Evolutionary conservation across 2,329 filamentous ascomycete genomes (phyloP).

Genomic region (Ambrosiella beaveri): DNA sequence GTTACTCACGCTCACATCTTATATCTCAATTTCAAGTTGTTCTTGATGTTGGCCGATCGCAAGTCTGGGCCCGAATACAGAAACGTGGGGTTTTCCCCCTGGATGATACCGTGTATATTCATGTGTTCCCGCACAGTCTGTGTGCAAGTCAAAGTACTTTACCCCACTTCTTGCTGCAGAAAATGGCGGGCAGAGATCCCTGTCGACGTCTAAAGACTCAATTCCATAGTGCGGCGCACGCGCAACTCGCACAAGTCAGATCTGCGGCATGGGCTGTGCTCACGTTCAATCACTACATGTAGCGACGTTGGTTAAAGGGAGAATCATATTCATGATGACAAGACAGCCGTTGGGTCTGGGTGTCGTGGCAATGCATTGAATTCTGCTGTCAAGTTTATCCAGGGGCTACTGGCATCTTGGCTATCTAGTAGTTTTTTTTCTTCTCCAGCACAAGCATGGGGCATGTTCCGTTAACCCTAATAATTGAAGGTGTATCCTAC

Average conservation of each 20-base stretch:
- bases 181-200: not conserved
- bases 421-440: too few species aligned
- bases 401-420: not conserved
- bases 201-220: not conserved
- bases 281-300: not conserved
- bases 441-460: too few species aligned
- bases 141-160: not conserved
- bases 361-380: not conserved
- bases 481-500: not conserved
- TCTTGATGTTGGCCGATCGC: not conserved
- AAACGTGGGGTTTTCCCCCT: conserved; percentile 1
- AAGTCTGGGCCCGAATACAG: not conserved
- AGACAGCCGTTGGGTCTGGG: not conserved
- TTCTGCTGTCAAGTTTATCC: not conserved
- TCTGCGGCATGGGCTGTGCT: not conserved
- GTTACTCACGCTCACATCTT: too few species aligned
- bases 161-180: not conserved
- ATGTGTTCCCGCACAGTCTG: not conserved
- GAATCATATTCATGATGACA: not conserved
- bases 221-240: not conserved
- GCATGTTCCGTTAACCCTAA: not conserved
- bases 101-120: not conserved
- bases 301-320: not conserved
- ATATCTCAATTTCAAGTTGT: too few species aligned
- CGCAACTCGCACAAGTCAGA: not conserved